A percentile compares a stretch with the other conserved stretches of the same genome.
These are phyloP conservation scores for Manihot esculenta DNA, from an alignment of 441 rosid genomes.

Conservation along the genomic window DNA sequence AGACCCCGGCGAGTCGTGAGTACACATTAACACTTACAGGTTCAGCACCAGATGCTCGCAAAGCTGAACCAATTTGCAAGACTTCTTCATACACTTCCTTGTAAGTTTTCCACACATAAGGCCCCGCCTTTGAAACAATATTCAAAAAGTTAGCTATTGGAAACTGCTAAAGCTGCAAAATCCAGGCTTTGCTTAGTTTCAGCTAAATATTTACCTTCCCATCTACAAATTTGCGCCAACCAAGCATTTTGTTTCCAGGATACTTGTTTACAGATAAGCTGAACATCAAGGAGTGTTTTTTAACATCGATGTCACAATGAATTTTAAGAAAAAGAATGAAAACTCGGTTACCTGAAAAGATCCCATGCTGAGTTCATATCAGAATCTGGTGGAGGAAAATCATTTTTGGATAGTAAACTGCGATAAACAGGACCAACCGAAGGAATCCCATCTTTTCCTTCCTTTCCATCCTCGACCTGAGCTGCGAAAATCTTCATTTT, in stretches of 20 bases:
- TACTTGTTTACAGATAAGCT: constrained; percentile 63
- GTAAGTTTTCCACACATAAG: constrained; percentile 89
- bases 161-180: background rate
- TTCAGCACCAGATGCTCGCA: constrained; percentile 78
- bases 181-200: background rate
- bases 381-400: constrained; percentile 59
- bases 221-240: constrained; percentile 69
- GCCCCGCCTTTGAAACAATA: constrained; percentile 51
- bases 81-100: constrained; percentile 76
- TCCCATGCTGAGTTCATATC: constrained; percentile 71
- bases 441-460: constrained; percentile 70
- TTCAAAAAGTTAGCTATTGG: background rate
- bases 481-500: constrained; percentile 69
- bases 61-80: constrained; percentile 70
- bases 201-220: constrained; percentile 50
- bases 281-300: constrained; percentile 27
- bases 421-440: constrained; percentile 92
- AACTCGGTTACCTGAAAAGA: constrained; percentile 59
- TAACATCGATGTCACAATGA: too few species aligned
- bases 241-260: constrained; percentile 78
- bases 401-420: constrained; percentile 58
- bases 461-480: constrained; percentile 72
- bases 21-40: constrained; percentile 50
- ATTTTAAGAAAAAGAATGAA: background rate
- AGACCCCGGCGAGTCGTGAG: too few species aligned